Evolutionary conservation across 2,329 filamentous ascomycete species (phyloP).

Genomic region (Paecilomyces formosus): DNA sequence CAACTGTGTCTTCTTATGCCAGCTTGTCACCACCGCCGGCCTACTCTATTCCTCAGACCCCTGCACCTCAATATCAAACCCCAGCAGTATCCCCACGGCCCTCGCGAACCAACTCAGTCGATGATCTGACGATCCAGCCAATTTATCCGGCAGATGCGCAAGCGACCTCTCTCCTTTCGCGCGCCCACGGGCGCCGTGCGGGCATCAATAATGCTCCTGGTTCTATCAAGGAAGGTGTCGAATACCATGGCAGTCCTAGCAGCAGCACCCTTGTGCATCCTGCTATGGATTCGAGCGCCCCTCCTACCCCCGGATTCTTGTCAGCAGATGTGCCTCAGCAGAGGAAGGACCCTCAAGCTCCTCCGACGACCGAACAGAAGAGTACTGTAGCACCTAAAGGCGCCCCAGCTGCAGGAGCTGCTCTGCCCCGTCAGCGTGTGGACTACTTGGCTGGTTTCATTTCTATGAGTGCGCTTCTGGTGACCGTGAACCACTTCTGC

Average conservation of each 20-base stretch:
- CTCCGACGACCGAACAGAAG: neutral
- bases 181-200: neutral
- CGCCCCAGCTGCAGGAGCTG: neutral
- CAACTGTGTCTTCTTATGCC: conserved; percentile 3
- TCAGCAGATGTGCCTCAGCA: neutral
- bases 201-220: neutral
- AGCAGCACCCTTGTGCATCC: neutral
- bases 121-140: neutral
- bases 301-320: neutral
- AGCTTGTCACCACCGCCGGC: conserved; percentile 2
- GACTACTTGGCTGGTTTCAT: conserved; percentile 43
- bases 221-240: neutral
- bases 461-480: conserved; percentile 36
- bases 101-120: conserved; percentile 5
- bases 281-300: neutral
- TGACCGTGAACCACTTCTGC: conserved; percentile 40
- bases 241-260: neutral
- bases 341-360: neutral
- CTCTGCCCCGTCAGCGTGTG: conserved; percentile 17
- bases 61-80: conserved; percentile 7
- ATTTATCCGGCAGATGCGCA: neutral
- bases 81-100: conserved; percentile 4
- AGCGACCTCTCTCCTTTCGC: neutral
- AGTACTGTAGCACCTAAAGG: neutral
- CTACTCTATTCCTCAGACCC: conserved; percentile 5